Conservation (phyloP, 768 basidiomycete species). For the Amanita polypyramis region DNA sequence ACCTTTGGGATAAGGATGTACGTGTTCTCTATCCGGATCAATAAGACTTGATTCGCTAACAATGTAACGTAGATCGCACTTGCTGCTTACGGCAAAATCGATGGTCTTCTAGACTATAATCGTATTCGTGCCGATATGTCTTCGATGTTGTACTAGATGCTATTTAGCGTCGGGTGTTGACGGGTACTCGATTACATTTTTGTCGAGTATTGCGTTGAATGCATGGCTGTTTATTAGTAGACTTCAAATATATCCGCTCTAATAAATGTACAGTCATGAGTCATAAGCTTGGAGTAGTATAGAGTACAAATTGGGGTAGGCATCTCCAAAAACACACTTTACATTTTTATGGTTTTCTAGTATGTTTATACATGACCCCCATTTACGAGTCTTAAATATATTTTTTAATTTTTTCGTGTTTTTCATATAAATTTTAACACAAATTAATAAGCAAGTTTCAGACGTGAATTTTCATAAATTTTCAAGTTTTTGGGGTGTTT, state of each 20-base stretch:
- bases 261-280: neutral
- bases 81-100: conserved; percentile 82
- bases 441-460: no score
- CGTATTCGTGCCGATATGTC: conserved; percentile 80
- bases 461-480: no score
- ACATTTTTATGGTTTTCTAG: no score
- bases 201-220: neutral
- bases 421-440: no score
- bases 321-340: no score
- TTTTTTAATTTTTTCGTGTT: no score
- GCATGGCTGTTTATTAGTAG: neutral
- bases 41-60: conserved; percentile 7
- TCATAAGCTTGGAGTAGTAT: no score
- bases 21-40: conserved; percentile 17
- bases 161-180: neutral
- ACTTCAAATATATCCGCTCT: conserved; percentile 1
- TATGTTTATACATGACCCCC: no score
- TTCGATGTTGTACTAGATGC: conserved; percentile 58
- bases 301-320: no score
- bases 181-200: neutral
- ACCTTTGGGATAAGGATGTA: conserved; percentile 95
- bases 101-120: conserved; percentile 93
- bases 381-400: no score
- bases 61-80: conserved; percentile 52
- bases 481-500: no score